A percentile compares a stretch with the other conserved stretches of the same genome.
Conservation (phyloP, 345 rosid species). For the Gossypium sturtianum region DNA sequence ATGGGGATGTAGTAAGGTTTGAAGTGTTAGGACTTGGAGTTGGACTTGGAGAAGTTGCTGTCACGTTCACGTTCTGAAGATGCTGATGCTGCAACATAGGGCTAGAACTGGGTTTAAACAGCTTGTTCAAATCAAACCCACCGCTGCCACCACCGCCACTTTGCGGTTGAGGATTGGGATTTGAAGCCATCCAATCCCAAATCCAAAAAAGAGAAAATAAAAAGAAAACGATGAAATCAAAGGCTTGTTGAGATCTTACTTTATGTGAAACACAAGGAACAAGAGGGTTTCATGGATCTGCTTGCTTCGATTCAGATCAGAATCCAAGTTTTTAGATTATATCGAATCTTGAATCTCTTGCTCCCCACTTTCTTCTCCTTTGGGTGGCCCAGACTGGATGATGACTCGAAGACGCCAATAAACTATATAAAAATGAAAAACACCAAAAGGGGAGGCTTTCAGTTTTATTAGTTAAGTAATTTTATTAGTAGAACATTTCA, state of each 20-base stretch:
- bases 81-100: not conserved
- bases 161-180: conserved; percentile 12
- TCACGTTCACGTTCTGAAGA: not conserved
- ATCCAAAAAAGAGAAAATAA: not conserved
- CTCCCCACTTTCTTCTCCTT: not conserved
- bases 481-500: too few species aligned
- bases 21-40: not conserved
- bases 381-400: conserved; percentile 5
- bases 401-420: not conserved
- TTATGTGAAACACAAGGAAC: not conserved
- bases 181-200: conserved; percentile 8
- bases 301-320: conserved; percentile 8
- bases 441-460: not conserved
- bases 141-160: not conserved
- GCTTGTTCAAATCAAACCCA: conserved; percentile 17
- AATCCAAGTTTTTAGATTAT: not conserved
- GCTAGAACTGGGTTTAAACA: conserved; percentile 14
- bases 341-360: not conserved
- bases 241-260: not conserved
- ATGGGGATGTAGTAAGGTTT: conserved; percentile 19
- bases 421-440: not conserved
- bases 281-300: not conserved
- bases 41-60: not conserved
- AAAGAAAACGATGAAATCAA: not conserved
- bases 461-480: not conserved